Percentiles rank a stretch among this genome's conserved stretches.
Evolutionary conservation across 1,284 basidiomycete species (phyloP).

Genomic region (Cutaneotrichosporon sp.): DNA sequence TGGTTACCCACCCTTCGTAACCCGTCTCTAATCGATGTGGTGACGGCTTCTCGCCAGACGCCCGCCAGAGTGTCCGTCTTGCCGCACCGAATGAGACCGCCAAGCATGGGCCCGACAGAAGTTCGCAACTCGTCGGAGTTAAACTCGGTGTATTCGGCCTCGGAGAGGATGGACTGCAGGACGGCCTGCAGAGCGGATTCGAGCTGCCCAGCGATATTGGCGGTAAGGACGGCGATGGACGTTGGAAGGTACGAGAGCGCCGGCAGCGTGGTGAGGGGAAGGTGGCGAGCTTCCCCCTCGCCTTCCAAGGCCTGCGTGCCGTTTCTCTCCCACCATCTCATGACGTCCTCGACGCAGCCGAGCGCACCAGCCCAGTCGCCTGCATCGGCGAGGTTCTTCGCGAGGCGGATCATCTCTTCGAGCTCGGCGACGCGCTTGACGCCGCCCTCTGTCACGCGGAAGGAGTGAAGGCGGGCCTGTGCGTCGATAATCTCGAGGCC

Average conservation of each 20-base stretch:
- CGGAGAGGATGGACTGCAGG: constrained; percentile 65
- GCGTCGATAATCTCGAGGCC: constrained; percentile 72
- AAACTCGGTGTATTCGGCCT: constrained; percentile 46
- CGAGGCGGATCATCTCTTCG: constrained; percentile 71
- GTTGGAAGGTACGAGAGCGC: constrained; percentile 71
- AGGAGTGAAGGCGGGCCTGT: constrained; percentile 64
- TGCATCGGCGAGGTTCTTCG: constrained; percentile 68
- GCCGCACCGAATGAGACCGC: constrained; percentile 72
- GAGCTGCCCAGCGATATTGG: constrained; percentile 74
- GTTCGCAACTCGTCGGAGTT: constrained; percentile 40
- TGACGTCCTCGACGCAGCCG: constrained; percentile 71
- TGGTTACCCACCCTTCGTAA: constrained; percentile 42
- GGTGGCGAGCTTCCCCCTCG: constrained; percentile 12
- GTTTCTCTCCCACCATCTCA: constrained; percentile 63
- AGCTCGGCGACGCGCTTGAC: constrained; percentile 69
- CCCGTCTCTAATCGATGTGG: constrained; percentile 66
- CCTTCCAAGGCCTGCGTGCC: constrained; percentile 7
- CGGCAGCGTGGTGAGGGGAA: constrained; percentile 59
- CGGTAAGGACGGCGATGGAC: constrained; percentile 65
- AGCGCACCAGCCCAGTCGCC: constrained; percentile 86
- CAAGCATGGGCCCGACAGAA: constrained; percentile 63
- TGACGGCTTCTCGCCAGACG: constrained; percentile 75
- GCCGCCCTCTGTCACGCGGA: constrained; percentile 64
- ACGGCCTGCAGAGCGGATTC: constrained; percentile 73
- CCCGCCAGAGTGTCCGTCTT: constrained; percentile 68